Conservation (phyloP, 2,329 filamentous ascomycete genomes). For the Fusarium odoratissimum region DNA sequence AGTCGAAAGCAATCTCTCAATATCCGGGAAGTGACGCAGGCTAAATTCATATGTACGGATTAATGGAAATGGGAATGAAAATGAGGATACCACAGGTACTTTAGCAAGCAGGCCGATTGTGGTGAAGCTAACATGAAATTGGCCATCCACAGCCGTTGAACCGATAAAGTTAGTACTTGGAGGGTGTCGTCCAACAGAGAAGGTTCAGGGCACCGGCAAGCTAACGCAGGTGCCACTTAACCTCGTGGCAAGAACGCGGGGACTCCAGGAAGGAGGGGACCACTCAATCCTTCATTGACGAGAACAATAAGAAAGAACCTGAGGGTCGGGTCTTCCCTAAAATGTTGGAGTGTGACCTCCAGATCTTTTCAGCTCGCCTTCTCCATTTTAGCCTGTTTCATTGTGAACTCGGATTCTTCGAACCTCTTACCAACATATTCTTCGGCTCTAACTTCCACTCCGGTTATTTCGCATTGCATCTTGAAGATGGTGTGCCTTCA, state of each 20-base stretch:
- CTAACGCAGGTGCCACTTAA: conserved; percentile 30
- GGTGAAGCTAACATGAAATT: neutral
- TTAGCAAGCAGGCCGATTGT: neutral
- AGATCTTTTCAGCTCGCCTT: conserved; percentile 14
- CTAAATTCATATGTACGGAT: conserved; percentile 5
- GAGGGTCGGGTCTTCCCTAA: neutral
- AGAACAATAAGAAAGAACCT: neutral
- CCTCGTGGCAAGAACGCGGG: conserved; percentile 12
- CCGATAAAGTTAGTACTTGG: neutral
- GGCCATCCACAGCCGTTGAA: conserved; percentile 23
- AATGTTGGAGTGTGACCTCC: neutral
- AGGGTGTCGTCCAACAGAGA: neutral
- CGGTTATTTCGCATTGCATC: conserved; percentile 6
- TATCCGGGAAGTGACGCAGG: neutral
- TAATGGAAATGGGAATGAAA: neutral
- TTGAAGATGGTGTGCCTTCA: conserved; percentile 5
- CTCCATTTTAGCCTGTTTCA: conserved; percentile 10
- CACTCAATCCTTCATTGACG: neutral
- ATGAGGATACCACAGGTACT: neutral
- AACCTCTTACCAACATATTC: neutral
- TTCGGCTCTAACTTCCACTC: neutral
- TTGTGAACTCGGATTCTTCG: neutral
- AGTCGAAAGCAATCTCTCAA: neutral
- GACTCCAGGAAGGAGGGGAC: neutral
- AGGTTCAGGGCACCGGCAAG: neutral